Conservation (phyloP, 345 rosid genomes). For the Acer negundo region DNA sequence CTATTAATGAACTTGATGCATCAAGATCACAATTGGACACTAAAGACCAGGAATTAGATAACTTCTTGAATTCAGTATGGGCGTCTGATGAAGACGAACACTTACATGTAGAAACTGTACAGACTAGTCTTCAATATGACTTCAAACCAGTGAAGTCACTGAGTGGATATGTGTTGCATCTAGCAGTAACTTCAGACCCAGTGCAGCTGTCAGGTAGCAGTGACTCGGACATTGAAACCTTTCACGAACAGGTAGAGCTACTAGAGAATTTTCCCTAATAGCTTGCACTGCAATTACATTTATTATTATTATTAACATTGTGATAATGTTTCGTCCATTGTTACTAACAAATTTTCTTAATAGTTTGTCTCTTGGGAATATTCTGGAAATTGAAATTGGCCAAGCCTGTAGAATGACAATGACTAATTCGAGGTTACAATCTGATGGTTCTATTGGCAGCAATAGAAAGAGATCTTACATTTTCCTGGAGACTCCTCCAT, state of each 20-base stretch:
- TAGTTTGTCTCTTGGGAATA: neutral
- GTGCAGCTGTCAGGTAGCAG: neutral
- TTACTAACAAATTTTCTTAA: too few relatives aligned
- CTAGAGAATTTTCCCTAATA: too few relatives aligned
- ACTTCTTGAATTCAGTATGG: neutral
- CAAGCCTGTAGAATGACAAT: neutral
- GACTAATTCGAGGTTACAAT: neutral
- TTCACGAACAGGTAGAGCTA: conserved; percentile 17
- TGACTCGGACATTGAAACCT: neutral
- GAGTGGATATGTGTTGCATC: conserved; percentile 7
- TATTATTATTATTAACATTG: too few relatives aligned
- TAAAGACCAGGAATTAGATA: neutral
- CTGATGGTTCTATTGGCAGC: neutral
- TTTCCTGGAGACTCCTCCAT: neutral
- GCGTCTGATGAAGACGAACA: neutral
- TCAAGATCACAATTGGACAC: neutral
- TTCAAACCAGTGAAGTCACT: conserved; percentile 16
- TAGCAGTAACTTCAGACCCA: neutral
- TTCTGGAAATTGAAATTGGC: neutral
- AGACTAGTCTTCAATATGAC: neutral
- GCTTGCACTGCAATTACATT: too few relatives aligned
- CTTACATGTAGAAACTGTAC: neutral
- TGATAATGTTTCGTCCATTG: too few relatives aligned
- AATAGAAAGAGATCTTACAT: neutral
- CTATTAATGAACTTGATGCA: neutral